phyloP scores from a whole-genome alignment of 352 stramenopile species.

The Phytopythium chamaehyphon region DNA sequence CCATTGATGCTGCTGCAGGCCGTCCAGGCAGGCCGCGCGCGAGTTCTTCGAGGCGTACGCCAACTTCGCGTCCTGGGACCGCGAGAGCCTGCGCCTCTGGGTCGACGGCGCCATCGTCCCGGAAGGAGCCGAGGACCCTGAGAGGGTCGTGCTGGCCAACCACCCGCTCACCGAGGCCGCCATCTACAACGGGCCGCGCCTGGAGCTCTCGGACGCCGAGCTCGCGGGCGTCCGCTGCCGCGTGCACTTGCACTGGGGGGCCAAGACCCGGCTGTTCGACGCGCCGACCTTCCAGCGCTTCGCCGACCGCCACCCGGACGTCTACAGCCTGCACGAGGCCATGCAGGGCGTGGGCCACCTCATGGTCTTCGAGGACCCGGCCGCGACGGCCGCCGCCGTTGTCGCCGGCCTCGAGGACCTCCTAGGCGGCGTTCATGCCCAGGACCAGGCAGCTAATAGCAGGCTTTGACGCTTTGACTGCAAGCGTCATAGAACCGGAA shows the following conservation, averaged over 20 bases:
- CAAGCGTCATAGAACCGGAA: not conserved
- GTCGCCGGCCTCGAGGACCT: conserved; percentile 14
- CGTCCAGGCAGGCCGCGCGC: conserved; percentile 14
- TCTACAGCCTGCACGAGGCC: conserved; percentile 20
- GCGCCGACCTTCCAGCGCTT: conserved; percentile 10
- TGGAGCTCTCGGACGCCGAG: conserved; percentile 21
- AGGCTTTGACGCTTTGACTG: conserved; percentile 11
- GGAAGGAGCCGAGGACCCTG: conserved; percentile 13
- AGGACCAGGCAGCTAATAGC: conserved; percentile 1
- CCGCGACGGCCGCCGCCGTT: conserved; percentile 22
- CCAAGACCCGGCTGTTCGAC: conserved; percentile 22
- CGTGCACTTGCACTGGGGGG: conserved; percentile 26
- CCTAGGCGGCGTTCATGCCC: not conserved
- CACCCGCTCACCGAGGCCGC: conserved; percentile 36
- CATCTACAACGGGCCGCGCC: conserved; percentile 20
- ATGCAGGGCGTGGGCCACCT: conserved; percentile 30
- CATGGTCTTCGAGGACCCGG: conserved; percentile 44
- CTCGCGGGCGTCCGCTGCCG: conserved; percentile 22
- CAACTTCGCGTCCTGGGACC: conserved; percentile 42
- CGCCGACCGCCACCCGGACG: conserved; percentile 6
- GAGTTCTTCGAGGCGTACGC: conserved; percentile 24
- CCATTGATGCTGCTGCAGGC: conserved; percentile 8
- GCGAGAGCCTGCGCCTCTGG: conserved; percentile 24
- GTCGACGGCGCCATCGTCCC: conserved; percentile 37
- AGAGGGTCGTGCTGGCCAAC: conserved; percentile 17